Base-by-base conservation (phyloP, 495 filamentous ascomycete species). In the Thermothielavioides terrestris region DNA sequence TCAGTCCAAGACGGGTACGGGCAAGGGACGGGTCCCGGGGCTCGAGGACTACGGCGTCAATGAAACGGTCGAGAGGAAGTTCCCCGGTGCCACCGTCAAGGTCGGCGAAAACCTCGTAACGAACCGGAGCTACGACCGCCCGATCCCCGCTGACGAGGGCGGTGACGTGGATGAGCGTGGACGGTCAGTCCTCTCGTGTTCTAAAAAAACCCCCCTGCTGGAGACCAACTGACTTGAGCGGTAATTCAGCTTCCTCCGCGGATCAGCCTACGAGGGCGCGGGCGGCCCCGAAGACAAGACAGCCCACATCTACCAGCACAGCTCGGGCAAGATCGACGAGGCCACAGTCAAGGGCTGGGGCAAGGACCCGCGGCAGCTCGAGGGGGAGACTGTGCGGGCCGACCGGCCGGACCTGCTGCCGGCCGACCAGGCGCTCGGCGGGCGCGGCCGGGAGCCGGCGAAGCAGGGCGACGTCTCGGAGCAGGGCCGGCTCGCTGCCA, bases 1-100 rank as follows among this genome's bases (percentile, higher is more conserved):
- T 53, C 58, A 63, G 25, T 49, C 68, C 35, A 76, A 77, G 44
- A 67, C 67, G 2, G 74, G 71, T 35, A 46, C 47, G 7, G 74
- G 71, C 37, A 48, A 44, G 9, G 42, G 37, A 15, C 61, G 51
- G 32, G 48, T 45, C 3, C 40, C 59, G 3, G 52, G 42, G 1
- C 52, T 54, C 22, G 65, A 66, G 3, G 61, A 68, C 9, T 45
- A 61, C 1, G 66, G 64, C 23, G 60, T 68, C 30, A 61, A 67
- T 46, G 57, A 62, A 0, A 55, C 55, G 26, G 55, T 52, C 8
- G 60, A 56, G 42, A 57, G 32, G 25, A 65, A 64, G 52, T 71
- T 71, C 49, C 63, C 64, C 18, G 61, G 57, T 11, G 43, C 67
- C 15, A 38, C 55, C 10, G 60, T 68, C 31, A 53, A 53, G 20